phyloP scores from a whole-genome alignment of 1,284 basidiomycete species.

The Cryptococcus neoformans region DNA sequence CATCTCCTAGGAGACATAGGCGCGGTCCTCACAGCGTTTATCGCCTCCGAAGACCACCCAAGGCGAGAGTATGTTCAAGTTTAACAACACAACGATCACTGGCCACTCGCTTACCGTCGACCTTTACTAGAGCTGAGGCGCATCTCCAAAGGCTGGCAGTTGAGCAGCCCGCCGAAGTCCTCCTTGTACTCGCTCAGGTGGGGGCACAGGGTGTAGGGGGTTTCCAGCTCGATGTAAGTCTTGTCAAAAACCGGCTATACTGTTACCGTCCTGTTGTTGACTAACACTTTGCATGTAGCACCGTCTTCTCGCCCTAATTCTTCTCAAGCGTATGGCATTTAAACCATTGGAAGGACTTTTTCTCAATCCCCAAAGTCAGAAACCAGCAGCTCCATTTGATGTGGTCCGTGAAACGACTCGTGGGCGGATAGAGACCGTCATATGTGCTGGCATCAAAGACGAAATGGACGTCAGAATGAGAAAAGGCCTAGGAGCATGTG shows the following conservation, averaged over 20 bases:
- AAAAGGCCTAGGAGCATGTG: slow-evolving; percentile 39
- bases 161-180: slow-evolving; percentile 27
- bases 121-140: slow-evolving; percentile 31
- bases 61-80: slow-evolving; percentile 25
- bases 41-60: slow-evolving; percentile 26
- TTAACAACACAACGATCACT: too few species aligned
- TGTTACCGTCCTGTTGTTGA: neutral
- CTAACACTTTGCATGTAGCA: slow-evolving; percentile 17
- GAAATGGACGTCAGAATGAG: slow-evolving; percentile 42
- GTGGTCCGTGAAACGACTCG: slow-evolving; percentile 32
- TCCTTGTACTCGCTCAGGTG: slow-evolving; percentile 41
- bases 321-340: slow-evolving; percentile 39
- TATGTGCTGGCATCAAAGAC: slow-evolving; percentile 41
- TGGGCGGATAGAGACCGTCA: slow-evolving; percentile 35
- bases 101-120: too few species aligned
- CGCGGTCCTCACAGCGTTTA: slow-evolving; percentile 34
- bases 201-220: slow-evolving; percentile 45
- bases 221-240: slow-evolving; percentile 42
- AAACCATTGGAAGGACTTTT: slow-evolving; percentile 26
- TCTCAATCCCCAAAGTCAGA: slow-evolving; percentile 24
- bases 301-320: slow-evolving; percentile 36
- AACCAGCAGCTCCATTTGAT: slow-evolving; percentile 37
- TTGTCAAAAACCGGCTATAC: neutral
- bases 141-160: slow-evolving; percentile 27
- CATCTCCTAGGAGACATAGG: slow-evolving; percentile 41